Conservation (phyloP, 345 rosid species). For the Hirschfeldia incana region DNA sequence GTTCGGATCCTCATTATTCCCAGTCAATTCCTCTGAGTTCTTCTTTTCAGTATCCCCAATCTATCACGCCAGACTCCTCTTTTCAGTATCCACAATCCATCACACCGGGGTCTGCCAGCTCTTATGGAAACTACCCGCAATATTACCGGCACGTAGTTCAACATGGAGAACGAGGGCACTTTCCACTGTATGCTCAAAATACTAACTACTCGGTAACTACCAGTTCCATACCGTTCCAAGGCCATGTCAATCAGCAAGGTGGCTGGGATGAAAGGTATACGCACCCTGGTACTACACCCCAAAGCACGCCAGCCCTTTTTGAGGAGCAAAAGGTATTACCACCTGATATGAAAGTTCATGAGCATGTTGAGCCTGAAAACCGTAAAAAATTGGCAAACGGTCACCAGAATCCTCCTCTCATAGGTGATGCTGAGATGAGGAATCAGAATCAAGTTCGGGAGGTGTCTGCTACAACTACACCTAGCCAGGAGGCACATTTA, state of each 20-base stretch:
- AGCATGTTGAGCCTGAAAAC: conserved; percentile 41
- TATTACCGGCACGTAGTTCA: conserved; percentile 49
- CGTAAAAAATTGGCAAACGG: conserved; percentile 31
- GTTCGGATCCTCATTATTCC: conserved; percentile 35
- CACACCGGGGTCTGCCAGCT: conserved; percentile 38
- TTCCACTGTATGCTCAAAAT: conserved; percentile 45
- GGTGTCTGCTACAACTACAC: conserved; percentile 38
- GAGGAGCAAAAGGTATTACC: conserved; percentile 41
- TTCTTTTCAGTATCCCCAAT: conserved; percentile 33
- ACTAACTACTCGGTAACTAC: conserved; percentile 44
- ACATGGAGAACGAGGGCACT: conserved; percentile 43
- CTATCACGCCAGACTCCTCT: conserved; percentile 36
- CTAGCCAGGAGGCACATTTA: conserved; percentile 40
- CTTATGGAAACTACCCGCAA: conserved; percentile 51
- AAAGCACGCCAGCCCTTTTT: conserved; percentile 37
- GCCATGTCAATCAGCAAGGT: conserved; percentile 46
- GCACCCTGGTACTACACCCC: conserved; percentile 42
- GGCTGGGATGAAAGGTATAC: conserved; percentile 43
- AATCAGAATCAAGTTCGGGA: conserved; percentile 44
- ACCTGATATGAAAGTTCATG: conserved; percentile 45
- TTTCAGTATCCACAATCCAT: conserved; percentile 43
- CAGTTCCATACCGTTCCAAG: conserved; percentile 44
- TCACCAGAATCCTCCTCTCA: conserved; percentile 39
- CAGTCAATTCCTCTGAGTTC: conserved; percentile 30
- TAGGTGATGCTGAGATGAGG: conserved; percentile 42